A percentile compares a stretch with the other conserved stretches of the same genome.
phyloP scores from a whole-genome alignment of 2,329 filamentous ascomycete species.

The Cordyceps cicadae region DNA sequence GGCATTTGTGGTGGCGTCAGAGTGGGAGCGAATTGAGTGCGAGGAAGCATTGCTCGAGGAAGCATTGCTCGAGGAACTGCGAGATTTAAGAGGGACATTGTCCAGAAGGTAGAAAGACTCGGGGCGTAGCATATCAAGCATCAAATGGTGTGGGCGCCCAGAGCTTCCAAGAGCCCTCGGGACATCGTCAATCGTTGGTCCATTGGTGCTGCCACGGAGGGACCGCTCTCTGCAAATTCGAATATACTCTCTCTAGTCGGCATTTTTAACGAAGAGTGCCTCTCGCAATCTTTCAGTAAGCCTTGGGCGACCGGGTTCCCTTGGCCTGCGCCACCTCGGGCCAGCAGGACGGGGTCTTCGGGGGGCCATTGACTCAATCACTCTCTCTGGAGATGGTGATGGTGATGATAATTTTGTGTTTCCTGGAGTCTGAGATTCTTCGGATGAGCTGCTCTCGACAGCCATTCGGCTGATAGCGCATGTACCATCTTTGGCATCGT shows the following conservation, averaged over 20 bases:
- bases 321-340: not conserved
- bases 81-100: too few species aligned
- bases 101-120: too few species aligned
- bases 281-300: not conserved
- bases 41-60: too few species aligned
- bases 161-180: too few species aligned
- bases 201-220: too few species aligned
- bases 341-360: not conserved
- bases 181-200: too few species aligned
- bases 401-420: not conserved
- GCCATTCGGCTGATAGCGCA: not conserved
- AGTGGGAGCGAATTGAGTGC: too few species aligned
- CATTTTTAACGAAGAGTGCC: not conserved
- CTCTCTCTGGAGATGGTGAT: not conserved
- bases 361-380: not conserved
- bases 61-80: too few species aligned
- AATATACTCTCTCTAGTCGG: not conserved
- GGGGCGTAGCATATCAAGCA: too few species aligned
- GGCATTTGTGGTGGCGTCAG: too few species aligned
- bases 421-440: not conserved
- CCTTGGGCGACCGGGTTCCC: not conserved
- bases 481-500: not conserved
- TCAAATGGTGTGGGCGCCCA: too few species aligned
- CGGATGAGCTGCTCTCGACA: not conserved
- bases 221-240: not conserved